These are phyloP conservation scores for Candida gigantensis DNA, from an alignment of 1,139 yeast species.

Conservation along the genomic window DNA sequence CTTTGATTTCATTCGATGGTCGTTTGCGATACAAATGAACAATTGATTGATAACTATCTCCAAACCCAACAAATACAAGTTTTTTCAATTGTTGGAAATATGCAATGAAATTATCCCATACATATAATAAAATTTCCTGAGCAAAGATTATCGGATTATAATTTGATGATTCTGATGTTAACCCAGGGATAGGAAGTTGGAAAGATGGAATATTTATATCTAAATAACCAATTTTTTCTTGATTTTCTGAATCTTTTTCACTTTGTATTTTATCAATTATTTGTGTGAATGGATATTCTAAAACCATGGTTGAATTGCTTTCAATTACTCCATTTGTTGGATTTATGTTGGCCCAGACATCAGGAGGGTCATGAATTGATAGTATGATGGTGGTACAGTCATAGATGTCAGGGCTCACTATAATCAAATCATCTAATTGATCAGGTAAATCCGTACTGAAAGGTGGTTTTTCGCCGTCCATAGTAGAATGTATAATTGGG, in stretches of 20 bases:
- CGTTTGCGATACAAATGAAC: conserved; percentile 89
- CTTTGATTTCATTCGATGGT: conserved; percentile 52
- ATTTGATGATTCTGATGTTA: conserved; percentile 25
- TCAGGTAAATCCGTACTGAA: conserved; percentile 49
- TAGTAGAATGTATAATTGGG: conserved; percentile 53
- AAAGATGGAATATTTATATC: conserved; percentile 77
- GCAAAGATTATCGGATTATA: conserved; percentile 67
- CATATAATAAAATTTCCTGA: conserved; percentile 72
- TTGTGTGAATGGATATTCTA: conserved; percentile 45
- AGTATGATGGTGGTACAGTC: conserved; percentile 63
- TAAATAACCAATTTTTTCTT: conserved; percentile 70
- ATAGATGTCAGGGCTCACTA: conserved; percentile 76
- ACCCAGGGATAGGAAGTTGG: conserved; percentile 32
- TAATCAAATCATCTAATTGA: conserved; percentile 64
- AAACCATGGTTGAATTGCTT: conserved; percentile 66
- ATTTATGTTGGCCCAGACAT: conserved; percentile 85
- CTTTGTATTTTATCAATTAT: conserved; percentile 36
- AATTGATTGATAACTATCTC: conserved; percentile 85
- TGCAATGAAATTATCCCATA: conserved; percentile 90
- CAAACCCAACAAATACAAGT: conserved; percentile 81
- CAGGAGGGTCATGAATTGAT: conserved; percentile 88
- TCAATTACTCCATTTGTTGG: conserved; percentile 79
- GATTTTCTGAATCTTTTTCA: conserved; percentile 49
- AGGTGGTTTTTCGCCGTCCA: conserved; percentile 25
- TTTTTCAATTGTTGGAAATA: conserved; percentile 68